Percentiles rank a stretch among this genome's conserved stretches.
Evolutionary conservation across 371 early-diverging fungal species (phyloP).

Genomic region (Lichtheimia ornata): DNA sequence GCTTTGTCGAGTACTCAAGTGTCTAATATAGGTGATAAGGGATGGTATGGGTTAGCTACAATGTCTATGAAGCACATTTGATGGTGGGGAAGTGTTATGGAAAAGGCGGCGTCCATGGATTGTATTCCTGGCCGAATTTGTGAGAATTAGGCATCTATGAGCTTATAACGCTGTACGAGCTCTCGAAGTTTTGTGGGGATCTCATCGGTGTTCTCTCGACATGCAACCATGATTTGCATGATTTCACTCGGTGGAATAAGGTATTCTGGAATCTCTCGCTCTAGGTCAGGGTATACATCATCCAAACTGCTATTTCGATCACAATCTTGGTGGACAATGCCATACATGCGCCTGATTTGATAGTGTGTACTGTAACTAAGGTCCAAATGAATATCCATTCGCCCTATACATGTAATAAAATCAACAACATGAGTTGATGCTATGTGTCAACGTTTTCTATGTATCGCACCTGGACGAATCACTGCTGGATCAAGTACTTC

Average conservation of each 20-base stretch:
- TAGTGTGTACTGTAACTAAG: slow-evolving; percentile 64
- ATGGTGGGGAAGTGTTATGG: no score
- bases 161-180: slow-evolving; percentile 13
- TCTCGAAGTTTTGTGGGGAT: slow-evolving; percentile 22
- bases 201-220: slow-evolving; percentile 16
- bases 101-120: no score
- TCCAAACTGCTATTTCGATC: slow-evolving; percentile 23
- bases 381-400: slow-evolving; percentile 81
- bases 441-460: neutral
- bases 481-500: slow-evolving; percentile 84
- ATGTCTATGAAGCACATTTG: no score
- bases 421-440: neutral
- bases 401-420: slow-evolving; percentile 33
- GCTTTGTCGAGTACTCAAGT: no score
- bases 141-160: no score
- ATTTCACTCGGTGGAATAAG: slow-evolving; percentile 47
- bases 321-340: slow-evolving; percentile 37
- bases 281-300: slow-evolving; percentile 27
- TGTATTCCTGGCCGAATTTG: no score
- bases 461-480: slow-evolving; percentile 67
- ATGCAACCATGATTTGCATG: slow-evolving; percentile 43
- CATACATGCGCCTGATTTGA: slow-evolving; percentile 59
- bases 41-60: no score
- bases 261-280: slow-evolving; percentile 34
- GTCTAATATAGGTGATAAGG: no score